phyloP scores from a whole-genome alignment of 2,329 filamentous ascomycete genomes.

The Cercospora sp. region DNA sequence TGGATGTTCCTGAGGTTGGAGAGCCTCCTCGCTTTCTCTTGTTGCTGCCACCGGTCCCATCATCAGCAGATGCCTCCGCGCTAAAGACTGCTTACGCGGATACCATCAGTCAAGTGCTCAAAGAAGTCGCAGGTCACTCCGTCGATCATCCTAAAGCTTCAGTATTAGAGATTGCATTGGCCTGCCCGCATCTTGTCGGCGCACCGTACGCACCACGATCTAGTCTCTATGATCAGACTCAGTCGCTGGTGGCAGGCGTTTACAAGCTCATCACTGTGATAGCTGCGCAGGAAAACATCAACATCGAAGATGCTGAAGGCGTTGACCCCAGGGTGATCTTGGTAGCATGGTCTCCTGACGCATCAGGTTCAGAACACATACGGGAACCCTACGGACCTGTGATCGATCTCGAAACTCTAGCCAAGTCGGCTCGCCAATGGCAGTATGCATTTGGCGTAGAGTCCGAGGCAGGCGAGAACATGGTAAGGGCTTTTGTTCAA shows the following conservation, averaged over 20 bases:
- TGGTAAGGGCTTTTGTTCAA: conserved; percentile 52
- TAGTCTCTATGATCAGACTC: conserved; percentile 65
- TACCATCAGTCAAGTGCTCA: conserved; percentile 45
- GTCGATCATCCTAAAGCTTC: conserved; percentile 39
- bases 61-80: conserved; percentile 42
- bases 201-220: conserved; percentile 52
- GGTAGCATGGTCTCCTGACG: conserved; percentile 58
- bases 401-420: conserved; percentile 51
- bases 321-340: conserved; percentile 76
- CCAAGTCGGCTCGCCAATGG: conserved; percentile 59
- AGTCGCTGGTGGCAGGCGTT: conserved; percentile 71
- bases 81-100: conserved; percentile 48
- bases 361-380: conserved; percentile 1
- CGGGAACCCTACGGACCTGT: conserved; percentile 51
- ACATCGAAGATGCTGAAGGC: conserved; percentile 66
- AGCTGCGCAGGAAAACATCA: conserved; percentile 63
- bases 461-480: conserved; percentile 61
- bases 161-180: conserved; percentile 61
- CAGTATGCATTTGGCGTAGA: conserved; percentile 64
- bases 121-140: conserved; percentile 42
- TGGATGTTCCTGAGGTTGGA: conserved; percentile 20
- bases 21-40: conserved; percentile 42
- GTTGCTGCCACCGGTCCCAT: conserved; percentile 48
- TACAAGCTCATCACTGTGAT: conserved; percentile 76
- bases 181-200: conserved; percentile 61